Evolutionary conservation across 768 basidiomycete species (phyloP).

Genomic region (Albatrellus ellisii): DNA sequence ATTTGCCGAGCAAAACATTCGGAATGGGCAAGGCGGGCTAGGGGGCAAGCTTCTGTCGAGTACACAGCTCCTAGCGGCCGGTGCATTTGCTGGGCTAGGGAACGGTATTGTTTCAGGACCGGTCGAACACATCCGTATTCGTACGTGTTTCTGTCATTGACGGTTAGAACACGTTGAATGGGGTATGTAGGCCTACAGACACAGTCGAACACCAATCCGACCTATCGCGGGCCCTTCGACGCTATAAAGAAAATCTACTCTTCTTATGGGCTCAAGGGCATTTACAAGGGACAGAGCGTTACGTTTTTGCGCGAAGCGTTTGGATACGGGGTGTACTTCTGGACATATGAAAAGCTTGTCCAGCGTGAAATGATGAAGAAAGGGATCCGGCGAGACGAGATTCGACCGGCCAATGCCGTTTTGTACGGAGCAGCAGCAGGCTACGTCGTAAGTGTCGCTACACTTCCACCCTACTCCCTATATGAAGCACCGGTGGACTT

Average conservation of each 20-base stretch:
- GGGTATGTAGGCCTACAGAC: constrained; percentile 70
- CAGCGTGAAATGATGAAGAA: constrained; percentile 73
- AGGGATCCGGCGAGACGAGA: constrained; percentile 60
- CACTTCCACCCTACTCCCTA: constrained; percentile 3
- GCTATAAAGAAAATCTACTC: constrained; percentile 77
- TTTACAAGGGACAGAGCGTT: constrained; percentile 88
- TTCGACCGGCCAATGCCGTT: constrained; percentile 65
- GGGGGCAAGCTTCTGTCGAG: constrained; percentile 47
- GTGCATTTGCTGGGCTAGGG: constrained; percentile 76
- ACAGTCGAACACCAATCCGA: constrained; percentile 64
- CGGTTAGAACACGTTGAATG: not conserved
- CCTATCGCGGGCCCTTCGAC: constrained; percentile 77
- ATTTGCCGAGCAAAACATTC: constrained; percentile 53
- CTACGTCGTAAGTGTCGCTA: constrained; percentile 46
- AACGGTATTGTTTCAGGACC: constrained; percentile 93
- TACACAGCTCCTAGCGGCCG: constrained; percentile 60
- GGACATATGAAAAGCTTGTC: constrained; percentile 85
- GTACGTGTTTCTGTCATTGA: constrained; percentile 30
- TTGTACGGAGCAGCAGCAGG: constrained; percentile 88
- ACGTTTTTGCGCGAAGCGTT: constrained; percentile 76
- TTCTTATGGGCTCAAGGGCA: constrained; percentile 63
- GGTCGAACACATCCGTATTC: constrained; percentile 95
- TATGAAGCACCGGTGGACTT: constrained; percentile 8
- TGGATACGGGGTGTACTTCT: constrained; percentile 83
- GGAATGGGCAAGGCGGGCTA: constrained; percentile 45